Evolutionary conservation across 177 flowering plant species (phyloP).

Genomic region (Tripterygium wilfordii): DNA sequence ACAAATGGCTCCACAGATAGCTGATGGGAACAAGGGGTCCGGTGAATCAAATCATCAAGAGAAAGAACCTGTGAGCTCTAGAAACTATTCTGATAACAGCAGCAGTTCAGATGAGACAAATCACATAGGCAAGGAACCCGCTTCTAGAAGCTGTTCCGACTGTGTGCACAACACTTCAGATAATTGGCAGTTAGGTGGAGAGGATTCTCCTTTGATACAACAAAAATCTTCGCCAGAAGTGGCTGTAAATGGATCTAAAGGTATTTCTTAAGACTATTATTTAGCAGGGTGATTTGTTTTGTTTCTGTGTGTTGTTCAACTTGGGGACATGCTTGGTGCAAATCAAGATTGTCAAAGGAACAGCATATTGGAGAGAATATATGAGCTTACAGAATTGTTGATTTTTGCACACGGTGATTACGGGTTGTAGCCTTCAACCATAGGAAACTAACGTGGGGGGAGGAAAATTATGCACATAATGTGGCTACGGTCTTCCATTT

Average conservation of each 20-base stretch:
- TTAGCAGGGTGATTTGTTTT: slow-evolving; percentile 1
- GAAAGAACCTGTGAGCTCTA: slow-evolving; percentile 12
- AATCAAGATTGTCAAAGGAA: slow-evolving; percentile 4
- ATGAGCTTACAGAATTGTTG: too few species aligned
- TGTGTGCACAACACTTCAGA: slow-evolving; percentile 21
- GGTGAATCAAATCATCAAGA: slow-evolving; percentile 17
- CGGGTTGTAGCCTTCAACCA: too few species aligned
- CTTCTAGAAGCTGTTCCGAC: slow-evolving; percentile 27
- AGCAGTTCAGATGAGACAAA: slow-evolving; percentile 25
- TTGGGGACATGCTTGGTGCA: neutral
- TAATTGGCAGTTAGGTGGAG: slow-evolving; percentile 29
- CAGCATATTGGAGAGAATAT: too few species aligned
- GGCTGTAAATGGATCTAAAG: slow-evolving; percentile 57
- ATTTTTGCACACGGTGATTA: too few species aligned
- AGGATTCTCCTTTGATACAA: slow-evolving; percentile 31
- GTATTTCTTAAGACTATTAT: neutral
- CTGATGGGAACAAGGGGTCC: slow-evolving; percentile 15
- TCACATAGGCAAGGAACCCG: slow-evolving; percentile 17
- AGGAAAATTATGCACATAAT: too few species aligned
- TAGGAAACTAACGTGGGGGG: too few species aligned
- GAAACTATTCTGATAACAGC: slow-evolving; percentile 16
- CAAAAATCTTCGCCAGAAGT: slow-evolving; percentile 55
- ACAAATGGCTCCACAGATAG: slow-evolving; percentile 4
- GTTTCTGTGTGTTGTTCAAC: slow-evolving; percentile 3
- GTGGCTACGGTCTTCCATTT: too few species aligned